Evolutionary conservation across 2,329 filamentous ascomycete species (phyloP).

Genomic region (Cylindrodendrum hubeiense): DNA sequence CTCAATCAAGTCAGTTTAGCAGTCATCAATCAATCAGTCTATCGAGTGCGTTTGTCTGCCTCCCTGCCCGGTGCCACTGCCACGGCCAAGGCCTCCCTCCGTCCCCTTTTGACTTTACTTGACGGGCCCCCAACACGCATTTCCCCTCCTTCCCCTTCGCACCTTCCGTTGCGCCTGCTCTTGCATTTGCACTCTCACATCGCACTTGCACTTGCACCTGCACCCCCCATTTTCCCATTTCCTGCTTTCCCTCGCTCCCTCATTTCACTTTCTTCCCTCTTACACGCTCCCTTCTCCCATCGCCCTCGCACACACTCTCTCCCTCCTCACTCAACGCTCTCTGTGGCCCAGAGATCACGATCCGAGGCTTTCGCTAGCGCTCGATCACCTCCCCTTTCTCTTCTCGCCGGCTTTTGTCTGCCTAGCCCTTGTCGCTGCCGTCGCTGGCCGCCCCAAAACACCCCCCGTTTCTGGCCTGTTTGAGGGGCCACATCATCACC

Average conservation of each 20-base stretch:
- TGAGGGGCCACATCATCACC: slow-evolving; percentile 51
- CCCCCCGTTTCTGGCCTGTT: slow-evolving; percentile 41
- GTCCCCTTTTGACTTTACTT: slow-evolving; percentile 41
- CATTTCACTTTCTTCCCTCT: slow-evolving; percentile 41
- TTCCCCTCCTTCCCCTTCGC: slow-evolving; percentile 36
- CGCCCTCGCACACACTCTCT: slow-evolving; percentile 43
- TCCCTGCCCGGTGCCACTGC: slow-evolving; percentile 32
- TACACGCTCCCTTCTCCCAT: slow-evolving; percentile 43
- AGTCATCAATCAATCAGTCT: slow-evolving; percentile 32
- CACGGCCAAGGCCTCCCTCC: slow-evolving; percentile 35
- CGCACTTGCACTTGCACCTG: slow-evolving; percentile 23
- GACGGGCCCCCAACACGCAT: slow-evolving; percentile 32
- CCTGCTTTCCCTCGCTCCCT: slow-evolving; percentile 44
- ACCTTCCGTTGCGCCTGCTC: slow-evolving; percentile 43
- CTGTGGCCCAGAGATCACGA: slow-evolving; percentile 38
- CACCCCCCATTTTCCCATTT: slow-evolving; percentile 35
- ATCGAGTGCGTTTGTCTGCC: slow-evolving; percentile 28
- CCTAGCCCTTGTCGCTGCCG: slow-evolving; percentile 38
- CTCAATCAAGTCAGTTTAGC: slow-evolving; percentile 36
- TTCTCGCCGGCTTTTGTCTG: slow-evolving; percentile 35
- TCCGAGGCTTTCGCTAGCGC: slow-evolving; percentile 64
- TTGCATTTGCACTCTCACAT: slow-evolving; percentile 20
- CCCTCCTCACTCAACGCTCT: slow-evolving; percentile 36
- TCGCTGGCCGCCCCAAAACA: slow-evolving; percentile 40
- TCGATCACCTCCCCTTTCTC: slow-evolving; percentile 51